Evolutionary conservation across 1,284 basidiomycete genomes (phyloP).

Genomic region (Rhizopogon hawkerae): DNA sequence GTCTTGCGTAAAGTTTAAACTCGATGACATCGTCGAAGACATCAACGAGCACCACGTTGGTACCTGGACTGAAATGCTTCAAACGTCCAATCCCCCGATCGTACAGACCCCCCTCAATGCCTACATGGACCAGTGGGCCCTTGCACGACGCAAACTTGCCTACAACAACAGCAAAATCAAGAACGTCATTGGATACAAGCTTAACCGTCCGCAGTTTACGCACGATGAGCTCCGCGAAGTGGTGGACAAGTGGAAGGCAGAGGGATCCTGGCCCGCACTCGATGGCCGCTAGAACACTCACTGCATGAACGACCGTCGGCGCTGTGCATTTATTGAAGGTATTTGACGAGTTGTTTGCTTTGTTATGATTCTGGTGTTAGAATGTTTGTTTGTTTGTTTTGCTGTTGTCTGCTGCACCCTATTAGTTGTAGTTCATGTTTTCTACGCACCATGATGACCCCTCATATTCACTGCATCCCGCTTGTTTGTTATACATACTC

Average conservation of each 20-base stretch:
- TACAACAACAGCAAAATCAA: slow-evolving; percentile 68
- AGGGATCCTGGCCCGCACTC: slow-evolving; percentile 63
- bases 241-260: slow-evolving; percentile 71
- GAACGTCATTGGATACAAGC: slow-evolving; percentile 61
- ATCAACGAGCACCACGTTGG: slow-evolving; percentile 84
- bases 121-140: slow-evolving; percentile 71
- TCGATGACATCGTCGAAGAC: slow-evolving; percentile 72
- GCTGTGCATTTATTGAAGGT: neutral
- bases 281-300: slow-evolving; percentile 4
- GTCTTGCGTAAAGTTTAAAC: slow-evolving; percentile 33
- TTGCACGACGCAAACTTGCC: slow-evolving; percentile 58
- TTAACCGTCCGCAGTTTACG: slow-evolving; percentile 56
- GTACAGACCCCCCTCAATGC: slow-evolving; percentile 70
- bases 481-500: slow-evolving; percentile 7
- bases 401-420: neutral
- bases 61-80: slow-evolving; percentile 80
- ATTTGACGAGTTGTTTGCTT: slow-evolving; percentile 2
- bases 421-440: neutral
- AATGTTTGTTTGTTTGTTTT: slow-evolving; percentile 2
- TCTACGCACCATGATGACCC: neutral
- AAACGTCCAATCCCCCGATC: slow-evolving; percentile 65
- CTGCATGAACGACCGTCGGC: neutral
- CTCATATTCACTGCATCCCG: slow-evolving; percentile 2
- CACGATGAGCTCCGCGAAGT: slow-evolving; percentile 63
- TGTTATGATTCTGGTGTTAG: neutral